Conservation (phyloP, 352 stramenopile genomes). For the Phytophthora sp. region DNA sequence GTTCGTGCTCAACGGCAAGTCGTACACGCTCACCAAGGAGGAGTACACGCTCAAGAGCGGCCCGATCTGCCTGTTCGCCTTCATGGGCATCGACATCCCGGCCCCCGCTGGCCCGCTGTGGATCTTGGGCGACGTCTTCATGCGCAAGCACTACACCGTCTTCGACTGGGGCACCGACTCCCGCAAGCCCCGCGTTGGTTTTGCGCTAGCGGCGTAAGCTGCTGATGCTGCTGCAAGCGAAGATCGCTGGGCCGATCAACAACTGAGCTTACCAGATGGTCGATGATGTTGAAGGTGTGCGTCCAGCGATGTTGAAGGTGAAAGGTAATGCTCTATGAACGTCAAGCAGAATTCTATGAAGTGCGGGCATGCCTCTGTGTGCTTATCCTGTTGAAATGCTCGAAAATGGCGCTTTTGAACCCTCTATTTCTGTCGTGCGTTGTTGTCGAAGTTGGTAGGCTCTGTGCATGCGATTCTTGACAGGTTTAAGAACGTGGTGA, state of each 20-base stretch:
- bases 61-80: conserved; percentile 94
- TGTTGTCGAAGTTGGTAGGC: background rate
- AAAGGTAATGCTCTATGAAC: conserved; percentile 8
- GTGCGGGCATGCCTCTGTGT: conserved; percentile 7
- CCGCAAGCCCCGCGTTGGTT: conserved; percentile 84
- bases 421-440: conserved; percentile 24
- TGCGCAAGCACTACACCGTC: conserved; percentile 95
- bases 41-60: conserved; percentile 94
- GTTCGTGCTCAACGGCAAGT: conserved; percentile 92
- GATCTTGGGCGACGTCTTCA: conserved; percentile 96
- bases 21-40: conserved; percentile 92
- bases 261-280: too few species aligned
- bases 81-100: conserved; percentile 96
- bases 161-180: conserved; percentile 90
- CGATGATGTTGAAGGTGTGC: too few species aligned
- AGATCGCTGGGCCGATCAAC: conserved; percentile 3
- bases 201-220: conserved; percentile 75
- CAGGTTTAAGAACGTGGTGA: background rate
- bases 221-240: background rate
- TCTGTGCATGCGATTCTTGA: background rate
- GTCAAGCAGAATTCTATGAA: background rate
- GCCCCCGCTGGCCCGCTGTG: conserved; percentile 70
- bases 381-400: conserved; percentile 27
- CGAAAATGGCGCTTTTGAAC: conserved; percentile 25
- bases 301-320: background rate